phyloP scores from a whole-genome alignment of 148 eudicot species.

The Persicaria maculosa region DNA sequence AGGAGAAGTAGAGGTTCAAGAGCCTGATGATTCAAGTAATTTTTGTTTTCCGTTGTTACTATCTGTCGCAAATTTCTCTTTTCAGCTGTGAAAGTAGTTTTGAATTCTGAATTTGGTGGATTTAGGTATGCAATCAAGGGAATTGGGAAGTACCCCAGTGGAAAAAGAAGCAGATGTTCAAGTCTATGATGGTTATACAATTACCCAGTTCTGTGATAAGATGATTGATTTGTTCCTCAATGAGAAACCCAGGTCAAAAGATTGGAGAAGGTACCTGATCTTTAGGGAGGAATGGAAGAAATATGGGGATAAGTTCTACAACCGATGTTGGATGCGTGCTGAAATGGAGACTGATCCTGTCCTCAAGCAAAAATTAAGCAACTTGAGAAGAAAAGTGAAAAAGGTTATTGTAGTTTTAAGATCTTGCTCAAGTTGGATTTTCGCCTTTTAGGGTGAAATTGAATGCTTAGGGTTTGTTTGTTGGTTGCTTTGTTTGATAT shows the following conservation, averaged over 20 bases:
- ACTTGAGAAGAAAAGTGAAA: conserved; percentile 56
- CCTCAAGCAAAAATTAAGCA: conserved; percentile 44
- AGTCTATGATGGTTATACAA: conserved; percentile 72
- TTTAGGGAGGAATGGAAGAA: conserved; percentile 91
- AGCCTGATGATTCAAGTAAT: not conserved
- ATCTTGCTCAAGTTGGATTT: not conserved
- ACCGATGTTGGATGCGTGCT: conserved; percentile 55
- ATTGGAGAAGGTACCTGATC: conserved; percentile 77
- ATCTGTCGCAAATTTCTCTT: not conserved
- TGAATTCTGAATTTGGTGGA: not conserved
- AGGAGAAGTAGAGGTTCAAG: not conserved
- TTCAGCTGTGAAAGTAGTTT: not conserved
- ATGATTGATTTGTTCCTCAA: conserved; percentile 76
- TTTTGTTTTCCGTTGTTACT: no score
- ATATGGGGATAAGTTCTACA: conserved; percentile 64
- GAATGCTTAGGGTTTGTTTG: not conserved
- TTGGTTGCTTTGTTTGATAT: not conserved
- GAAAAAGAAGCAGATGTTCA: conserved; percentile 52
- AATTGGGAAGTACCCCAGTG: conserved; percentile 22
- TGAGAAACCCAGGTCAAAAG: conserved; percentile 82
- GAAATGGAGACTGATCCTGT: conserved; percentile 46
- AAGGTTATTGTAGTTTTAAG: conserved; percentile 37
- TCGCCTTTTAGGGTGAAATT: not conserved
- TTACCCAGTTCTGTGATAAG: conserved; percentile 82
- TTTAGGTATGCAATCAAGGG: conserved; percentile 20